Evolutionary conservation across 805 yeast genomes (phyloP).

Genomic region (Schizosaccharomyces lindneri): DNA sequence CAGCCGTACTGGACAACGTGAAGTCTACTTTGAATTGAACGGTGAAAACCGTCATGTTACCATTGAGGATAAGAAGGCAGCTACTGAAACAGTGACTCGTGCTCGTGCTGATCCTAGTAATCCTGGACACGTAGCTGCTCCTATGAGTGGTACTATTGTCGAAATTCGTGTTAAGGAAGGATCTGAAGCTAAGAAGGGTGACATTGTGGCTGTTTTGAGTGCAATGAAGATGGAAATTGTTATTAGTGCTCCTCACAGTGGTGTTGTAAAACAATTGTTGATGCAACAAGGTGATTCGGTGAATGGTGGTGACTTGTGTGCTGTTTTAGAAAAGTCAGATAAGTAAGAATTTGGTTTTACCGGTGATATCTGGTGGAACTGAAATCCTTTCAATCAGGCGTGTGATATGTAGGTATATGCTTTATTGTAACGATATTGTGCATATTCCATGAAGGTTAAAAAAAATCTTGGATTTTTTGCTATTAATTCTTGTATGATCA

Average conservation of each 20-base stretch:
- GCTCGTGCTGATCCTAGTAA: conserved; percentile 75
- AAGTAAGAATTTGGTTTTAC: not conserved
- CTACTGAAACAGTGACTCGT: conserved; percentile 62
- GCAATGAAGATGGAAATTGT: conserved; percentile 99
- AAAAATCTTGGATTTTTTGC: no score
- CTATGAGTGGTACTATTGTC: conserved; percentile 96
- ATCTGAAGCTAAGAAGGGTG: conserved; percentile 81
- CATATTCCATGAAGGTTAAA: no score
- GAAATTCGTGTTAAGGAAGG: conserved; percentile 83
- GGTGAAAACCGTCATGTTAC: conserved; percentile 95
- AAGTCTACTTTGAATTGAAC: conserved; percentile 89
- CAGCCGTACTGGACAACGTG: conserved; percentile 68
- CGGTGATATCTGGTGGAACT: no score
- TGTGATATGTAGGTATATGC: no score
- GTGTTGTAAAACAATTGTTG: conserved; percentile 50
- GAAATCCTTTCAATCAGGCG: no score
- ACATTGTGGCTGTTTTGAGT: conserved; percentile 72
- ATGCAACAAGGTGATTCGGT: conserved; percentile 85
- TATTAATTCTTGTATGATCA: no score
- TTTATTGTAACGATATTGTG: no score
- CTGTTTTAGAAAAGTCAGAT: conserved; percentile 23
- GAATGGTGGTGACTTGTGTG: conserved; percentile 76
- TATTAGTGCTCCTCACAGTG: conserved; percentile 72
- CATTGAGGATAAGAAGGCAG: conserved; percentile 65
- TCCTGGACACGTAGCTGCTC: conserved; percentile 87